A percentile compares a stretch with the other conserved stretches of the same genome.
phyloP scores from a whole-genome alignment of 345 rosid genomes.

The Rhodamnia rubescens region DNA sequence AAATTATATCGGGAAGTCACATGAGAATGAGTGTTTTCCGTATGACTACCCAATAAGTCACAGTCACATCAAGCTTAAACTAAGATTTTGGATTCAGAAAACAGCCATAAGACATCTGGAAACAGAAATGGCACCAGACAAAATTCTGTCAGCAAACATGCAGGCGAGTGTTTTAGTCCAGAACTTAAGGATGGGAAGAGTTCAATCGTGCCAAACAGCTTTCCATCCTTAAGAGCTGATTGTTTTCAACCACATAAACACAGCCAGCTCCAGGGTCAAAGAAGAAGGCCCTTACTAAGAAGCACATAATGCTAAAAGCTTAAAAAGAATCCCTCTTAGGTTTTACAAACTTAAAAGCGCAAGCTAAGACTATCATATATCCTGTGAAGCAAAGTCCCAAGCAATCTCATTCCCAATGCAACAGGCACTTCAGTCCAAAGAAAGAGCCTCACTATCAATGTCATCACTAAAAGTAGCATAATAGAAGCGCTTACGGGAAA shows the following conservation, averaged over 20 bases:
- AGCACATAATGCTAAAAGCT: background rate
- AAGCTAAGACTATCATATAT: background rate
- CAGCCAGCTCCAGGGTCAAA: background rate
- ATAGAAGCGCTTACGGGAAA: conserved; percentile 34
- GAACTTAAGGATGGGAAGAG: background rate
- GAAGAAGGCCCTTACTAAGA: background rate
- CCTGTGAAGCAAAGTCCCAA: background rate
- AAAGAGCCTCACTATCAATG: background rate
- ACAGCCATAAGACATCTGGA: background rate
- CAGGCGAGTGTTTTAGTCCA: background rate
- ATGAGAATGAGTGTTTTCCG: background rate
- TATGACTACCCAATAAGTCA: background rate
- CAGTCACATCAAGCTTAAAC: background rate
- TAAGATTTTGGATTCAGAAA: background rate
- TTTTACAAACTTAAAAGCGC: background rate
- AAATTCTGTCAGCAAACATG: background rate
- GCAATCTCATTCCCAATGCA: background rate
- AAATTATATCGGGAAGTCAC: background rate
- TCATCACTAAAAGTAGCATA: background rate
- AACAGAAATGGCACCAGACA: background rate
- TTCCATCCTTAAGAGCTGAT: background rate
- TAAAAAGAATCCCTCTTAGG: background rate
- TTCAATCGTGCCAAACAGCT: background rate
- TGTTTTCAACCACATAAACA: background rate
- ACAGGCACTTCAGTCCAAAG: background rate